These are phyloP conservation scores for Trichomonascus vanleenenianus DNA, from an alignment of 805 yeast species.

Conservation along the genomic window DNA sequence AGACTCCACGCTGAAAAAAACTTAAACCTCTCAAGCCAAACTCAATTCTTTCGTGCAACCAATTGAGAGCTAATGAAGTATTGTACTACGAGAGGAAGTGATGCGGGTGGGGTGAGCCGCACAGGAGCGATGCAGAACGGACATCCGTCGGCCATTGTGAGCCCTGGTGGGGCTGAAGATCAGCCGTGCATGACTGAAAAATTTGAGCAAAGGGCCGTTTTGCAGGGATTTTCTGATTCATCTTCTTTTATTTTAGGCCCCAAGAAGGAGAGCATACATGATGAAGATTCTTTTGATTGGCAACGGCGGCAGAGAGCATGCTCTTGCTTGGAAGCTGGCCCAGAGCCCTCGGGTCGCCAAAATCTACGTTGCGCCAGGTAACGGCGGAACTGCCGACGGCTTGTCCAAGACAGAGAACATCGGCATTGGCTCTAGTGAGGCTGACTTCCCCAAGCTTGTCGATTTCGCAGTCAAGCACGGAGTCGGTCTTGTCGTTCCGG, in stretches of 20 bases:
- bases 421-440: conserved; percentile 54
- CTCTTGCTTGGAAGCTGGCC: conserved; percentile 82
- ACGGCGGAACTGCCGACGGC: conserved; percentile 49
- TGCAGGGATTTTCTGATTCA: neutral
- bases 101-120: no score
- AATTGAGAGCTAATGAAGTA: no score
- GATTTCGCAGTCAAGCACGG: conserved; percentile 63
- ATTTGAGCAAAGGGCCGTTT: neutral
- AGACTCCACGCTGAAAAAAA: no score
- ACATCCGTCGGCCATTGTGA: no score
- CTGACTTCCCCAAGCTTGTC: conserved; percentile 63
- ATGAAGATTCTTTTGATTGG: conserved; percentile 77
- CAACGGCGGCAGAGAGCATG: conserved; percentile 99
- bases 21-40: no score
- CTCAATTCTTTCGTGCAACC: no score
- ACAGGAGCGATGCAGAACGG: no score
- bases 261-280: neutral
- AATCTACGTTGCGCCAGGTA: conserved; percentile 93
- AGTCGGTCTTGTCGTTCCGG: conserved; percentile 79
- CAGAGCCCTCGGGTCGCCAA: conserved; percentile 66
- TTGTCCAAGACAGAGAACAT: conserved; percentile 58
- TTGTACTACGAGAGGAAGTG: no score
- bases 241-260: neutral
- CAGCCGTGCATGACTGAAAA: neutral
- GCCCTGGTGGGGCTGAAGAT: no score